Conservation (phyloP, 140 eudicot species). For the Flaveria floridana region DNA sequence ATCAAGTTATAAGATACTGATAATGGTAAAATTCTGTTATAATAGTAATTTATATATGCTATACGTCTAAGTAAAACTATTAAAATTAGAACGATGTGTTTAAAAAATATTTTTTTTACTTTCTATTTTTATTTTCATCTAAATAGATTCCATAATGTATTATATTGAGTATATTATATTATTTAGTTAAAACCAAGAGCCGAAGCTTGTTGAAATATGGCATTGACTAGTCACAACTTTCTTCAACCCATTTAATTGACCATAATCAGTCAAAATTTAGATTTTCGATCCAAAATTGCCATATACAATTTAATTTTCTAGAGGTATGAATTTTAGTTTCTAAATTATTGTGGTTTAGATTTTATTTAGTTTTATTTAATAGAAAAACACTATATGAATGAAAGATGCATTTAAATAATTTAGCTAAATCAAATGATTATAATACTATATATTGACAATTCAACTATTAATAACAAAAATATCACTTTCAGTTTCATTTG, state of each 20-base stretch:
- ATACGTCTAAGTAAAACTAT: neutral
- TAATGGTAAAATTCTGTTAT: neutral
- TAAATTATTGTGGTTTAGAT: neutral
- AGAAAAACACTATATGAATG: neutral
- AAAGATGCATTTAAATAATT: neutral
- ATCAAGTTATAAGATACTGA: neutral
- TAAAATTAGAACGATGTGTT: neutral
- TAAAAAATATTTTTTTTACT: neutral
- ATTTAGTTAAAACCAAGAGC: neutral
- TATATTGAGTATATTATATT: neutral
- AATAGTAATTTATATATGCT: neutral
- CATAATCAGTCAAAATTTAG: neutral
- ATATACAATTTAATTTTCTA: neutral
- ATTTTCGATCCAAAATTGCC: neutral
- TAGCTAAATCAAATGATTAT: neutral
- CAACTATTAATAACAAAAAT: too few relatives aligned
- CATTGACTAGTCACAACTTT: slow-evolving; percentile 24
- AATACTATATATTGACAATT: too few relatives aligned
- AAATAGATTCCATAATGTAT: neutral
- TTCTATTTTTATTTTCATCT: neutral
- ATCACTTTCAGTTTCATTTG: too few relatives aligned
- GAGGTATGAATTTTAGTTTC: slow-evolving; percentile 11
- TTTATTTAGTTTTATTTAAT: neutral
- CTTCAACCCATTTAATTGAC: slow-evolving; percentile 10
- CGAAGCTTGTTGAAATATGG: neutral